These are phyloP conservation scores for Emiliania huxleyi DNA, from an alignment of 78 protist species.

Conservation along the genomic window DNA sequence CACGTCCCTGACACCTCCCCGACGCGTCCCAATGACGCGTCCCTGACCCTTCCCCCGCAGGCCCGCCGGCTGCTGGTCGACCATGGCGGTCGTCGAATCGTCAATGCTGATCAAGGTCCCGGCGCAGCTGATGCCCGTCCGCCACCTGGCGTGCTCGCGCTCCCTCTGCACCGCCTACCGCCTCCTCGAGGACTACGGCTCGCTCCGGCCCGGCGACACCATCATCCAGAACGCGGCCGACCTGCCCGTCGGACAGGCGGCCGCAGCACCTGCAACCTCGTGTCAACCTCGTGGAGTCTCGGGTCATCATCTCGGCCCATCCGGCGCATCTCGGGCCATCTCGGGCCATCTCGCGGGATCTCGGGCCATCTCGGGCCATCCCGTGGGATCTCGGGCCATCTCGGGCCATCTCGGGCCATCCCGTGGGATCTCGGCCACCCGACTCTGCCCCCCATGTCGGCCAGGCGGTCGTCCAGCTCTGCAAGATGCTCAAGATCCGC, in stretches of 20 bases:
- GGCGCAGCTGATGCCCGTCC: background rate
- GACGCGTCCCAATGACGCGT: too few species aligned
- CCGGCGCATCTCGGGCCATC: too few species aligned
- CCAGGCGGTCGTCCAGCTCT: slow-evolving; percentile 12
- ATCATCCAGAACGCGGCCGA: background rate
- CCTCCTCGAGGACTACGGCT: slow-evolving; percentile 16
- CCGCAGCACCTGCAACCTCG: too few species aligned
- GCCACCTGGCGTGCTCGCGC: slow-evolving; percentile 4
- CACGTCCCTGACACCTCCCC: too few species aligned
- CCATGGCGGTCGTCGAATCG: background rate
- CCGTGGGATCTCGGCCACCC: too few species aligned
- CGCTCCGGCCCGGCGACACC: background rate
- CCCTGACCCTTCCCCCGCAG: background rate
- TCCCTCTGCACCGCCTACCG: slow-evolving; percentile 22
- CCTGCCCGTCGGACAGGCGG: background rate
- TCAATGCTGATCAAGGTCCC: background rate
- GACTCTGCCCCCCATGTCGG: too few species aligned
- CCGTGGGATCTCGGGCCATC: too few species aligned
- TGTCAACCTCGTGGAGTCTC: too few species aligned
- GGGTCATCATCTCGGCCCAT: too few species aligned
- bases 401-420: too few species aligned
- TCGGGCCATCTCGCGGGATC: too few species aligned
- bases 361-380: too few species aligned
- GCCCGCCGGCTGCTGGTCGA: slow-evolving; percentile 13
- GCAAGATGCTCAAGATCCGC: slow-evolving; percentile 7